Base-by-base conservation (phyloP, 306 rosid species). In the Biancaea sappan region DNA sequence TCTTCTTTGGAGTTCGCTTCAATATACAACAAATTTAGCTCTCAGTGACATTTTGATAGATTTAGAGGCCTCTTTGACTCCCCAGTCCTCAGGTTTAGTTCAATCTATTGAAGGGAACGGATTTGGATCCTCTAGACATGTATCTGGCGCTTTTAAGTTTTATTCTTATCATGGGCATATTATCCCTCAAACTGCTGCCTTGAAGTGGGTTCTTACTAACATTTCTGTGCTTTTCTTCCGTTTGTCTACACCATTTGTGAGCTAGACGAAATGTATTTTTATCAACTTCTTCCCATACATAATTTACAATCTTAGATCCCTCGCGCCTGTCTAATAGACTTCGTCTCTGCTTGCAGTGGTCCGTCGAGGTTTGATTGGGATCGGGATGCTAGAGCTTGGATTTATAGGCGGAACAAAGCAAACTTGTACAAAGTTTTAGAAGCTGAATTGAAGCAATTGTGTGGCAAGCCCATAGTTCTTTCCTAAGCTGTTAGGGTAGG, bases 291-390 rank as follows among this genome's bases (percentile, higher is more conserved):
- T 40, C 32, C 32, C 35, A 24, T 62, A 61, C 57, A 22, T 47
- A 48, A 43, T 48, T 25, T 67, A 69, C 5, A 26, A 47, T 46
- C 60, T 62, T n/a, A n/a, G n/a, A n/a, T n/a, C n/a, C n/a, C 46
- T 54, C 38, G 0, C 14, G 29, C 72, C 34, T 73, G 22, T 50
- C 57, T 56, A 52, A 75, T 53, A 19, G 59, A 26, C 50, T 46
- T 13, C 18, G 25, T 72, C 29, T 67, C 54, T 82, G 69, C 38
- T 48, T 85, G 85, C 89, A 91, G 98, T 50, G 98, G 98, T 61
- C 97, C 97, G 0, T 84, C 89, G 22, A 87, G 97, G 80, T 93
- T 93, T 76, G 96, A 93, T 77, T 91, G 97, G 98, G 96, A 93
- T 82, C 85, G 6, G 54, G 76, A 77, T 69, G 77, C 88, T 21